These are phyloP conservation scores for Eucalyptus albens DNA, from an alignment of 345 rosid genomes.

Conservation along the genomic window DNA sequence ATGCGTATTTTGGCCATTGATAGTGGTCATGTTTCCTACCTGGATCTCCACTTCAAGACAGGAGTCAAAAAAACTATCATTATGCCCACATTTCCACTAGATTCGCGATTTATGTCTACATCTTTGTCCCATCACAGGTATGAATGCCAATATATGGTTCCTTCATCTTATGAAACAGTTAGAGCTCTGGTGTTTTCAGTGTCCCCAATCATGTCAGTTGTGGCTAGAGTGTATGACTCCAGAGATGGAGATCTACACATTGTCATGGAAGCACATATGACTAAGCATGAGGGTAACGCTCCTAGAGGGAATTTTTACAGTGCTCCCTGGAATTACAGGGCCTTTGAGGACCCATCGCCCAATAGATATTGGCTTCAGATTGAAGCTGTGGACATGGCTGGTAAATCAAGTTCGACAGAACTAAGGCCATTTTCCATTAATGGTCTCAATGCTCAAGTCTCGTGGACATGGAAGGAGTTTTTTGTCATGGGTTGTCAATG, in stretches of 20 bases:
- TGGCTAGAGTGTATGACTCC: slow-evolving; percentile 69
- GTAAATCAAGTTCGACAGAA: slow-evolving; percentile 46
- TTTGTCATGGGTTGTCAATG: slow-evolving; percentile 83
- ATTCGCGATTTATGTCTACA: slow-evolving; percentile 85
- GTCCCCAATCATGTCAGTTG: slow-evolving; percentile 49
- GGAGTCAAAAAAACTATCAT: slow-evolving; percentile 50
- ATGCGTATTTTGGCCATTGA: slow-evolving; percentile 84
- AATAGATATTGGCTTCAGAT: slow-evolving; percentile 86
- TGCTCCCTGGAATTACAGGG: slow-evolving; percentile 83
- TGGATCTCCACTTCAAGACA: slow-evolving; percentile 54
- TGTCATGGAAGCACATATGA: slow-evolving; percentile 74
- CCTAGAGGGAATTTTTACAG: slow-evolving; percentile 58
- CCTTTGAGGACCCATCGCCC: slow-evolving; percentile 84
- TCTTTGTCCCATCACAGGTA: slow-evolving; percentile 35
- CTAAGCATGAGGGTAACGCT: slow-evolving; percentile 22
- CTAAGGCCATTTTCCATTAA: slow-evolving; percentile 72
- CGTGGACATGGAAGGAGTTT: slow-evolving; percentile 96
- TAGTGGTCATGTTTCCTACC: slow-evolving; percentile 75
- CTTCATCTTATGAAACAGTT: slow-evolving; percentile 67
- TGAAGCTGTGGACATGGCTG: slow-evolving; percentile 48
- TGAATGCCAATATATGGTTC: slow-evolving; percentile 59
- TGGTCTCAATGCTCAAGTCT: slow-evolving; percentile 41
- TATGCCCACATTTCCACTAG: slow-evolving; percentile 85
- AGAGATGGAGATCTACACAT: slow-evolving; percentile 35
- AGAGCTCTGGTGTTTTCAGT: slow-evolving; percentile 79